Evolutionary conservation across 208 protist species (phyloP).

Genomic region (Crithidia expoeki): DNA sequence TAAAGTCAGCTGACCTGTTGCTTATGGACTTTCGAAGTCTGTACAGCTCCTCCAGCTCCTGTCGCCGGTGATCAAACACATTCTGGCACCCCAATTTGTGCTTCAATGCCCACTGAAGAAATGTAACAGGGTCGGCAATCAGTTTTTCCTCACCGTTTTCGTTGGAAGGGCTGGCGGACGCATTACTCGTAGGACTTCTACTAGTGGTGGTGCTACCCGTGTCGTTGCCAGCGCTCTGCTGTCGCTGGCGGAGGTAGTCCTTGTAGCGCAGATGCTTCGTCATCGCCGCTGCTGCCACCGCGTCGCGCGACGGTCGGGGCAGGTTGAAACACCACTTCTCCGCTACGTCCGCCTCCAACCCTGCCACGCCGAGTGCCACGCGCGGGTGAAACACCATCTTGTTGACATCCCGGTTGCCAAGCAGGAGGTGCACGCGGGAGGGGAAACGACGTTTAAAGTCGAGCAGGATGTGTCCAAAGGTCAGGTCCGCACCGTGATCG

Average conservation of each 20-base stretch:
- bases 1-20: background rate
- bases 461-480: conserved; percentile 60
- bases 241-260: conserved; percentile 15
- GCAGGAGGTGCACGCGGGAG: conserved; percentile 80
- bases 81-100: conserved; percentile 67
- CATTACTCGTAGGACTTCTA: too few species aligned
- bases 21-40: background rate
- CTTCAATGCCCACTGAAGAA: conserved; percentile 71
- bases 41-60: conserved; percentile 45
- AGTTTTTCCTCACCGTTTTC: background rate
- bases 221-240: background rate
- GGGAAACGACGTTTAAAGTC: conserved; percentile 80
- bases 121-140: conserved; percentile 36
- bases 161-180: background rate
- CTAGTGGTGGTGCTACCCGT: background rate
- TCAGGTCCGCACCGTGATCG: conserved; percentile 84
- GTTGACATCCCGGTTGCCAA: conserved; percentile 93
- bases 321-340: conserved; percentile 34
- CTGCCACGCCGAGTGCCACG: conserved; percentile 28
- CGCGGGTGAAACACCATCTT: conserved; percentile 80
- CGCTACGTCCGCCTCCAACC: conserved; percentile 26
- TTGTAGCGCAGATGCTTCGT: conserved; percentile 26
- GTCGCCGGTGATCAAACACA: conserved; percentile 69
- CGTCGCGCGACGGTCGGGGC: conserved; percentile 3
- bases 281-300: conserved; percentile 1